Conservation (phyloP, 805 yeast genomes). For the Candida sithepensis region DNA sequence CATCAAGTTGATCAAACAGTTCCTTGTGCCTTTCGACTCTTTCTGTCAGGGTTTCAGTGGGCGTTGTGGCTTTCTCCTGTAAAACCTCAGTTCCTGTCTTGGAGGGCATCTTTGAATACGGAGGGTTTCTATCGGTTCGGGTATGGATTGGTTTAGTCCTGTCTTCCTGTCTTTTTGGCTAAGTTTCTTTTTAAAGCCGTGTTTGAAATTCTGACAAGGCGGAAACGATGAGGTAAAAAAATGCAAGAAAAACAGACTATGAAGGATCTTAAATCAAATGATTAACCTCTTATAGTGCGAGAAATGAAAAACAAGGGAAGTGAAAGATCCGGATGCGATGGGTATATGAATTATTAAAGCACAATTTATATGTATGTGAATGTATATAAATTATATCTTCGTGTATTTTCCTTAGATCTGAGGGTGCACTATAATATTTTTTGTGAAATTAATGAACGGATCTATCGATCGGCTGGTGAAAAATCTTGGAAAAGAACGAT, state of each 20-base stretch:
- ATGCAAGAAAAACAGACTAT: too few species aligned
- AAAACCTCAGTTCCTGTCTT: background rate
- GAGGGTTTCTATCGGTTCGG: too few species aligned
- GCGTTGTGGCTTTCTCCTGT: background rate
- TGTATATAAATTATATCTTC: too few species aligned
- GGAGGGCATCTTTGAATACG: background rate
- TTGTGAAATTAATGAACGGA: background rate
- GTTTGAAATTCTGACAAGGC: too few species aligned
- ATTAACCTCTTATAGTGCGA: too few species aligned
- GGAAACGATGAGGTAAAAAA: too few species aligned
- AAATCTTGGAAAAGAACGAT: background rate
- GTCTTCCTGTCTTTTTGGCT: background rate
- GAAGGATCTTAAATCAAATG: too few species aligned
- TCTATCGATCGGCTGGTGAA: background rate
- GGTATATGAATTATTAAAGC: background rate
- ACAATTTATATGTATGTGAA: background rate
- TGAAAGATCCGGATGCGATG: background rate
- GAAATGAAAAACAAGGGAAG: too few species aligned
- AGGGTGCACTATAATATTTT: background rate
- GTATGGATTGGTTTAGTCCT: background rate
- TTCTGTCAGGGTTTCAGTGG: conserved; percentile 17
- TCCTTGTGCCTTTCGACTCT: conserved; percentile 33
- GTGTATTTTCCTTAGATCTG: background rate
- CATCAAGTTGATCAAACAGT: conserved; percentile 44
- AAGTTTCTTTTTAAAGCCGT: too few species aligned